Percentiles rank a stretch among this genome's conserved stretches.
Conservation (phyloP, 345 rosid genomes). For the Moringa oleifera region DNA sequence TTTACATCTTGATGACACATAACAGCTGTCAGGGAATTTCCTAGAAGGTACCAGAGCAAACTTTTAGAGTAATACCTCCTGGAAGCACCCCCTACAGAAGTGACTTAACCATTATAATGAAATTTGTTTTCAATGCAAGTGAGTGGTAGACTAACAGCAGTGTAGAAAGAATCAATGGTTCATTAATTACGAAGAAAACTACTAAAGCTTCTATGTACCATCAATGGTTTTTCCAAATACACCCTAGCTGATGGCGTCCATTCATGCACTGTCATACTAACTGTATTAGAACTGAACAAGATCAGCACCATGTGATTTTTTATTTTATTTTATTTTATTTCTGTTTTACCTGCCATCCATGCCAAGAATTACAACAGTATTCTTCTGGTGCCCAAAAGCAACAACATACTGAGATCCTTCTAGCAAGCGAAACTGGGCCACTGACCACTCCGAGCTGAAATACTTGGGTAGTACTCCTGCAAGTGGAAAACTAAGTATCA, state of each 20-base stretch:
- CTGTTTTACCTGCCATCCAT: constrained; percentile 98
- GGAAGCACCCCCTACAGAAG: no score
- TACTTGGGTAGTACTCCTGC: constrained; percentile 94
- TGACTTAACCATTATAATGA: no score
- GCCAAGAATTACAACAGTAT: constrained; percentile 86
- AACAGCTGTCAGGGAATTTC: neutral
- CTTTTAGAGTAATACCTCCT: neutral
- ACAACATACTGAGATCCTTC: constrained; percentile 85
- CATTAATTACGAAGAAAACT: neutral
- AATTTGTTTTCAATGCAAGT: no score
- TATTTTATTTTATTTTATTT: no score
- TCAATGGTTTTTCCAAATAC: neutral
- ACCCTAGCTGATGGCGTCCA: neutral
- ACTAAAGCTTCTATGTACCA: neutral
- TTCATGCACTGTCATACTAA: neutral
- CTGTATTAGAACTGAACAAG: no score
- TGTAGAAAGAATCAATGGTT: neutral
- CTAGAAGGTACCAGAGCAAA: neutral
- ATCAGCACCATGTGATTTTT: neutral
- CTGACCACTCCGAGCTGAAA: constrained; percentile 98
- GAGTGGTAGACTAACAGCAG: no score
- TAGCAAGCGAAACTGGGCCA: constrained; percentile 79
- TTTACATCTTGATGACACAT: neutral
- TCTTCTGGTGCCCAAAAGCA: constrained; percentile 89
- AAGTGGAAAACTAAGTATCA: neutral